Evolutionary conservation across 306 rosid species (phyloP), one percentile per base, ranked within the genome.

Genomic region (Trifolium fragiferum): DNA sequence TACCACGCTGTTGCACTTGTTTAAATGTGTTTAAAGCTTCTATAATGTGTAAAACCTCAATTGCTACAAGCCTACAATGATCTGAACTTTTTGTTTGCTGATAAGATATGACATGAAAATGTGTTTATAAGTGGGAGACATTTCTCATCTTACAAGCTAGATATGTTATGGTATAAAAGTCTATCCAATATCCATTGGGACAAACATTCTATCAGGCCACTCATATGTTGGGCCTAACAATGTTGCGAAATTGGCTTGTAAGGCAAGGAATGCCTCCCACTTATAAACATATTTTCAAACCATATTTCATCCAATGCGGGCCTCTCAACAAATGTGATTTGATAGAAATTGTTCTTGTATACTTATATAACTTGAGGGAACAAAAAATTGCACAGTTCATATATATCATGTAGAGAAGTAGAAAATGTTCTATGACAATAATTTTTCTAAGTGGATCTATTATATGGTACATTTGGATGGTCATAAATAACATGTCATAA

Each of bases 371-470:
- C 72, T 62, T 32, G 46, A 49, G 13, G 46, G 37, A 19, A 14
- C 65, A 49, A 53, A 49, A 43, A 21, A 70, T 76, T 41, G 43
- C 47, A 7, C 6, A 5, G 10, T 72, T 38, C 71, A 47, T 71
- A 76, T 64, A 10, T 20, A 41, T 21, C 23, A 23, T 68, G 63
- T 62, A 69, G 60, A 54, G 59, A 49, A 60, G 46, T 59, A 74
- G 71, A 30, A 68, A 73, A 68, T 49, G 51, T 43, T 59, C 15
- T 23, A 30, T 60, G 41, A 65, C 53, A 33, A 65, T 15, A 69
- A 51, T 55, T 21, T 75, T 58, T 69, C 64, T 30, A 60, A 70
- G 72, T 46, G 46, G 63, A 54, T 20, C 5, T 67, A 68, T 37
- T 66, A 43, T 54, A 49, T 50, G 41, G 37, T 66, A 38, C 19